Percentiles rank a stretch among this genome's conserved stretches.
Evolutionary conservation across 2,329 filamentous ascomycete genomes (phyloP).

Genomic region (Alternaria novae-zelandiae): DNA sequence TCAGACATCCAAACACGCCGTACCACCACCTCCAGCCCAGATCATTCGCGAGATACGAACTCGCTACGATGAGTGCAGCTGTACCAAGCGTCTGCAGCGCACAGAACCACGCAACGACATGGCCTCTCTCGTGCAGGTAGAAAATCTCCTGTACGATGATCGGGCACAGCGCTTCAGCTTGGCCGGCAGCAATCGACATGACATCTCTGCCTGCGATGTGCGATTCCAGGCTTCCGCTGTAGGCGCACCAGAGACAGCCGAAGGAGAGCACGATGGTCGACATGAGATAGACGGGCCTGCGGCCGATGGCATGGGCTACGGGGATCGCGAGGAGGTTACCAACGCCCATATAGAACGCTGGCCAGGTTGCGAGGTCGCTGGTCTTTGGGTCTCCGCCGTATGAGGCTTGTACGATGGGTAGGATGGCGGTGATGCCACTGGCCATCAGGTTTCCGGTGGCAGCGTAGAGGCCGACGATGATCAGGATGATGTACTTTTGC

Average conservation of each 20-base stretch:
- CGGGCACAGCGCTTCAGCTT: slow-evolving; percentile 16
- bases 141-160: slow-evolving; percentile 17
- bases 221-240: slow-evolving; percentile 7
- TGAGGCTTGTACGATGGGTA: slow-evolving; percentile 7
- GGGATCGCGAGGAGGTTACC: slow-evolving; percentile 17
- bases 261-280: slow-evolving; percentile 13
- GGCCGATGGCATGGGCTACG: slow-evolving; percentile 14
- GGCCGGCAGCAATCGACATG: slow-evolving; percentile 20
- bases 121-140: slow-evolving; percentile 14
- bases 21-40: slow-evolving; percentile 22
- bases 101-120: slow-evolving; percentile 18
- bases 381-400: slow-evolving; percentile 11
- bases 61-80: slow-evolving; percentile 13
- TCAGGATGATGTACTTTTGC: slow-evolving; percentile 16
- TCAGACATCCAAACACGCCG: slow-evolving; percentile 12
- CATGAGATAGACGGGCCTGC: slow-evolving; percentile 13
- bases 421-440: slow-evolving; percentile 16
- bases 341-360: slow-evolving; percentile 19
- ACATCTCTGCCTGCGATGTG: slow-evolving; percentile 17
- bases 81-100: slow-evolving; percentile 16
- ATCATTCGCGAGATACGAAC: slow-evolving; percentile 14
- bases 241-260: slow-evolving; percentile 15
- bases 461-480: slow-evolving; percentile 16
- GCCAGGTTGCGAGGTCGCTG: slow-evolving; percentile 15
- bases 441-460: slow-evolving; percentile 15